Base-by-base conservation (phyloP, 345 rosid species). In the Anacardium occidentale region DNA sequence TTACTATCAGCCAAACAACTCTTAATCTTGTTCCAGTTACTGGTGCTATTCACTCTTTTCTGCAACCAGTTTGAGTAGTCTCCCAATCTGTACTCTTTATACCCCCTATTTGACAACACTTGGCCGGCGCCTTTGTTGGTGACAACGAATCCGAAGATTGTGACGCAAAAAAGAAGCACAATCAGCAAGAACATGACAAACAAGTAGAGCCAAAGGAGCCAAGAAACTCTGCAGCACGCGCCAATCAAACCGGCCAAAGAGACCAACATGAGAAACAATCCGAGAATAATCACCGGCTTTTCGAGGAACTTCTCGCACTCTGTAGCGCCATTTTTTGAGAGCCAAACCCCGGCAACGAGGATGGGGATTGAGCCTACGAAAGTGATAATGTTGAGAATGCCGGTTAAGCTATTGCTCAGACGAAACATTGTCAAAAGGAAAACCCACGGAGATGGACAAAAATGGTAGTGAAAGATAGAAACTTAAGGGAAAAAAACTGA, bases 221-320 rank as follows among this genome's bases (percentile, higher is more conserved):
- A 94, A 1, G 89, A 77, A 42, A 88, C 90, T 68, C 91, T 82
- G 68, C 97, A 94, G 51, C 98, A 94, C 50, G 98, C 91, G 40
- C 98, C 97, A 20, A 94, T 54, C 58, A 94, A 82, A 9, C 97
- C 98, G 3, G 98, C 89, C 34, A 94, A 80, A 10, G 98, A 88
- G 20, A 90, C 85, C 0, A 85, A 3, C 88, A 90, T 82, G 44
- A 94, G 91, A 79, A 90, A 89, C n/a, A 82, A 88, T 10, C 98
- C 98, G 59, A 94, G 78, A 6, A 79, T 73, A 18, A 92, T 88
- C 66, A 92, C 63, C 7, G 98, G 95, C 51, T 79, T 85, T 77
- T 94, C 93, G 3, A 94, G 79, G 65, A 92, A 90, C 69, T 75
- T 80, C 84, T 90, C 98, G 76, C 98, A 92, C 55, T 90, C 94